phyloP scores from a whole-genome alignment of 106 monocot species.

The Ottelia alismoides region DNA sequence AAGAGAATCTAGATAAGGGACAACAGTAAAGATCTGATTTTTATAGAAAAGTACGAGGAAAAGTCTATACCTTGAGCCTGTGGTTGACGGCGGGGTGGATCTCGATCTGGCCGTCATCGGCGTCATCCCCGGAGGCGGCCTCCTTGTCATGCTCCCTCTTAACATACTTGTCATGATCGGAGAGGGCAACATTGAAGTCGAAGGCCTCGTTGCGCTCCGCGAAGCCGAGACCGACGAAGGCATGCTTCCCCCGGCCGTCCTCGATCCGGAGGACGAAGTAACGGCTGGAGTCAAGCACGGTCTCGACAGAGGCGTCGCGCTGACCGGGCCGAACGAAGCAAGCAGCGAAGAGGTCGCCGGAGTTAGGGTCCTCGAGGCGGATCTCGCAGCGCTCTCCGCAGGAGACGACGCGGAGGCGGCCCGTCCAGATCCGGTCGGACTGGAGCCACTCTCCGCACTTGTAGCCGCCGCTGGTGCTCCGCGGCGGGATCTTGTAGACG shows the following conservation, averaged over 20 bases:
- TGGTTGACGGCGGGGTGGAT: slow-evolving; percentile 67
- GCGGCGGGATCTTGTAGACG: slow-evolving; percentile 96
- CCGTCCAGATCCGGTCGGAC: slow-evolving; percentile 95
- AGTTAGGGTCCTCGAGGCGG: slow-evolving; percentile 83
- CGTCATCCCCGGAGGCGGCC: slow-evolving; percentile 9
- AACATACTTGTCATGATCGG: slow-evolving; percentile 91
- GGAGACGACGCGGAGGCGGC: slow-evolving; percentile 93
- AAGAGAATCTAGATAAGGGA: too few species aligned
- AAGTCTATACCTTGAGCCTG: slow-evolving; percentile 63
- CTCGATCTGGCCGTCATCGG: slow-evolving; percentile 36
- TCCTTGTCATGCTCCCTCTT: slow-evolving; percentile 69
- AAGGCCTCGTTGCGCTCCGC: slow-evolving; percentile 93
- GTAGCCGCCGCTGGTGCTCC: slow-evolving; percentile 79
- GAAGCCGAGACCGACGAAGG: slow-evolving; percentile 84
- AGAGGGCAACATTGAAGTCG: slow-evolving; percentile 93
- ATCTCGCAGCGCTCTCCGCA: slow-evolving; percentile 83
- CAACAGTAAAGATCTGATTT: too few species aligned
- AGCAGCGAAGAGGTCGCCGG: slow-evolving; percentile 92
- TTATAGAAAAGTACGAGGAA: too few species aligned
- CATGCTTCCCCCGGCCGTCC: slow-evolving; percentile 88
- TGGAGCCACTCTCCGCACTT: slow-evolving; percentile 99
- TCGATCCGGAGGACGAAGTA: slow-evolving; percentile 93
- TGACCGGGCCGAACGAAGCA: slow-evolving; percentile 64
- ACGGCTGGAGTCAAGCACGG: slow-evolving; percentile 81
- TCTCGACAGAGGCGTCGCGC: slow-evolving; percentile 71